Percentiles rank a stretch among this genome's conserved stretches.
These are phyloP conservation scores for Podochytrium sp. DNA, from an alignment of 192 early-diverging fungal genomes.

Conservation along the genomic window DNA sequence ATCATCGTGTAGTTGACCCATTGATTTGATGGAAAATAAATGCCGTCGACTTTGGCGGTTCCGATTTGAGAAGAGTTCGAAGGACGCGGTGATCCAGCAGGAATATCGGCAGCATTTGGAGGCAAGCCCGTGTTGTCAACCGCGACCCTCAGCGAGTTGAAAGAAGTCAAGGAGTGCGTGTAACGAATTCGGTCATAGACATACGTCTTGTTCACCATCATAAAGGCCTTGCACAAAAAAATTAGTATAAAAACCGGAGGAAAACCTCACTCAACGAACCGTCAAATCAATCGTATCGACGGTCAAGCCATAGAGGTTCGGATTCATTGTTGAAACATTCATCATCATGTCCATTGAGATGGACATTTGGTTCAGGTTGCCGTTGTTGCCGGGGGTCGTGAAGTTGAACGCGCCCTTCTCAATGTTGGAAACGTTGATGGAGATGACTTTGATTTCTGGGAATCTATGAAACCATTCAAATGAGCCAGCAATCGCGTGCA, in stretches of 20 bases:
- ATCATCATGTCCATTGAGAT: constrained; percentile 13
- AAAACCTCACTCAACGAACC: background rate
- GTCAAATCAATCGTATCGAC: constrained; percentile 30
- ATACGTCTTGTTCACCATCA: constrained; percentile 16
- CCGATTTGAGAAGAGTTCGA: constrained; percentile 16
- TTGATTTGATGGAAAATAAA: constrained; percentile 23
- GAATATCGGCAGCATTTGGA: background rate
- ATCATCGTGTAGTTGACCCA: constrained; percentile 36
- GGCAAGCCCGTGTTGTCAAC: background rate
- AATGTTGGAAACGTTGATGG: constrained; percentile 19
- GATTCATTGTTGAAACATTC: constrained; percentile 24
- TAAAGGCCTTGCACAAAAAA: constrained; percentile 1
- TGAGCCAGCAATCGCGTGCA: background rate
- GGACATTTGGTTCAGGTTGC: constrained; percentile 26
- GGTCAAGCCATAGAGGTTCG: constrained; percentile 26
- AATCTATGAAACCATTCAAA: background rate
- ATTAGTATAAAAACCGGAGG: background rate
- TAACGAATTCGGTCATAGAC: background rate
- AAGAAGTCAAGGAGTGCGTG: background rate
- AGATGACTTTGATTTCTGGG: constrained; percentile 22
- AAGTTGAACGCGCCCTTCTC: constrained; percentile 18
- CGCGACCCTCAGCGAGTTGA: background rate
- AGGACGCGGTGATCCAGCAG: background rate
- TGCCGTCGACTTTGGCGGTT: background rate
- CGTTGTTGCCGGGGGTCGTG: background rate